Conservation (phyloP, 1,284 basidiomycete genomes). For the Agroathelia rolfsii region DNA sequence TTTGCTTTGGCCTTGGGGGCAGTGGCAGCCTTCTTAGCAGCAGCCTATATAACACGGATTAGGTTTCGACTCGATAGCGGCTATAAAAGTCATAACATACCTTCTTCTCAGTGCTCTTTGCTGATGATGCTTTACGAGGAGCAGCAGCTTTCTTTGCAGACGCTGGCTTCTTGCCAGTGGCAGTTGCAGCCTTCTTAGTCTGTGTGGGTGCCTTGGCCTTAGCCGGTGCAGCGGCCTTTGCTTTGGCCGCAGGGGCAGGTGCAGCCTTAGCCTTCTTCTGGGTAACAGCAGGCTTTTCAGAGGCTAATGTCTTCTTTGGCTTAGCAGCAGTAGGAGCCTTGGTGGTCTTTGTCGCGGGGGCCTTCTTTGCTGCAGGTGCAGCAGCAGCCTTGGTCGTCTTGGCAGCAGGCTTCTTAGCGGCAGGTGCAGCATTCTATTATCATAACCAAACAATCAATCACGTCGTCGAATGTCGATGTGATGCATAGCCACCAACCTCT, state of each 20-base stretch:
- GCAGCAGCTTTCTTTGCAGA: slow-evolving; percentile 13
- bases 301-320: slow-evolving; percentile 21
- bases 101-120: slow-evolving; percentile 33
- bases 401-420: slow-evolving; percentile 20
- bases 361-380: background rate
- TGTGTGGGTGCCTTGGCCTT: slow-evolving; percentile 23
- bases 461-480: slow-evolving; percentile 12
- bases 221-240: slow-evolving; percentile 22
- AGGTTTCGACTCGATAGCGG: slow-evolving; percentile 1
- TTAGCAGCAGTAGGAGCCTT: slow-evolving; percentile 27
- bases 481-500: slow-evolving; percentile 21
- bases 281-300: slow-evolving; percentile 30
- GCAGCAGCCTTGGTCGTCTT: slow-evolving; percentile 20
- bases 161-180: slow-evolving; percentile 16
- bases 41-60: slow-evolving; percentile 14
- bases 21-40: slow-evolving; percentile 19
- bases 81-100: slow-evolving; percentile 12
- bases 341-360: slow-evolving; percentile 2
- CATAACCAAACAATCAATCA: too few species aligned
- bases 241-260: slow-evolving; percentile 19
- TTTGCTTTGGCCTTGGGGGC: slow-evolving; percentile 26
- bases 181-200: slow-evolving; percentile 11
- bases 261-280: slow-evolving; percentile 23
- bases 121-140: slow-evolving; percentile 33
- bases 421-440: slow-evolving; percentile 16